Evolutionary conservation across 768 basidiomycete genomes (phyloP), one percentile per base, ranked within the genome.

Genomic region (Chlorophyllum brunneum): DNA sequence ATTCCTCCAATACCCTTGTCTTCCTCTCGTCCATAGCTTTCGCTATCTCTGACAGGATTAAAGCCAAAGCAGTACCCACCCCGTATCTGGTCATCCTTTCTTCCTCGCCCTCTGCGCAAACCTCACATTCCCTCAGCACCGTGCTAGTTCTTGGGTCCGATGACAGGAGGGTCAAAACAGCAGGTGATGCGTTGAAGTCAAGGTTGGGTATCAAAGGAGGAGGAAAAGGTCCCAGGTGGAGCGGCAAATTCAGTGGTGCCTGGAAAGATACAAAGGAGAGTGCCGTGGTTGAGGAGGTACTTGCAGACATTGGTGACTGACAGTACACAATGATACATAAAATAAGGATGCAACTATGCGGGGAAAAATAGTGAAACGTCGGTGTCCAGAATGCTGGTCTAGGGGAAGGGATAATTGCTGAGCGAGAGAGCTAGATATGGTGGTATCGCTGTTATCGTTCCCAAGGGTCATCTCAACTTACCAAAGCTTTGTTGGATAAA

Each of bases 181-280:
- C 67, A 1, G 85, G 86, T 2, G 82, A 82, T 2, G 70, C 63
- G 22, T 63, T 87, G 37, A 88, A 81, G 63, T 61, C 67, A 4
- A 81, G 76, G 56, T 68, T 86, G 24, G 71, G 72, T 7, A 73
- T 86, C 41, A 92, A 85, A 68, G 90, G 90, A 5, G 90, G 90
- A 9, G 88, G 89, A 3, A 89, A 86, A 61, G 88, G 86, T 1
- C 58, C 70, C 15, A 79, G 77, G 58, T 91, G 88, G 85, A 89
- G 88, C 55, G 88, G 89, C 8, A 86, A 90, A 63, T 77, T 75
- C 50, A 73, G 65, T 5, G 88, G 88, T 0, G 76, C 82, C 11
- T 87, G 85, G 85, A 78, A 76, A 59, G 72, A 70, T 15, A 66
- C 56, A 4, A 73, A 71, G 54, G 81, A 84, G 56, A 67, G 67